phyloP scores from a whole-genome alignment of 2,329 filamentous ascomycete species.

The Ceratocystis eucalypticola region DNA sequence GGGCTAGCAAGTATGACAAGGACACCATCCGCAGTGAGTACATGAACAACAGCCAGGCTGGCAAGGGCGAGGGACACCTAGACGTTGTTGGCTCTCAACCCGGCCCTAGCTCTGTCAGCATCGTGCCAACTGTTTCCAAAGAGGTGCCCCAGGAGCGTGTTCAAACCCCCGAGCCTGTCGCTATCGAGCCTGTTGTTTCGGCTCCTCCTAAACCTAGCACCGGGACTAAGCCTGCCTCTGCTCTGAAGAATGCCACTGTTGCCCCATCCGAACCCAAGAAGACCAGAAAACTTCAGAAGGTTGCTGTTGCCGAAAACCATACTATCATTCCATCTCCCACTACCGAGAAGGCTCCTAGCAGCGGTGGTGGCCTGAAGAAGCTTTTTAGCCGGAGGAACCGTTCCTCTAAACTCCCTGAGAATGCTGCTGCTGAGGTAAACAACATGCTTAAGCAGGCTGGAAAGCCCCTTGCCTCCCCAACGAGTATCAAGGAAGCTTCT shows the following conservation, averaged over 20 bases:
- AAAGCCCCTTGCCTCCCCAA: slow-evolving; percentile 23
- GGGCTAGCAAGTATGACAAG: slow-evolving; percentile 92
- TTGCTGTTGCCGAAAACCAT: slow-evolving; percentile 30
- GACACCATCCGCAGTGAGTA: slow-evolving; percentile 77
- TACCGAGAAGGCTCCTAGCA: slow-evolving; percentile 22
- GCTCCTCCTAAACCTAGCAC: slow-evolving; percentile 17
- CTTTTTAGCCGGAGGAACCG: slow-evolving; percentile 53
- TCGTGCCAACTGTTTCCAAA: slow-evolving; percentile 27
- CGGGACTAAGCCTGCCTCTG: slow-evolving; percentile 6
- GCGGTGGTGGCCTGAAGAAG: slow-evolving; percentile 43
- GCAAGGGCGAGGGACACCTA: slow-evolving; percentile 43
- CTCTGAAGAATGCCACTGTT: slow-evolving; percentile 24
- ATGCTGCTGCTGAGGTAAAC: slow-evolving; percentile 38
- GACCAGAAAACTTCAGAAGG: slow-evolving; percentile 43
- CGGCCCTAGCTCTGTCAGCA: slow-evolving; percentile 17
- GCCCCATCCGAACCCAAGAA: slow-evolving; percentile 5
- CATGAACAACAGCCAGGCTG: slow-evolving; percentile 57
- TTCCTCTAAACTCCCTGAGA: slow-evolving; percentile 42
- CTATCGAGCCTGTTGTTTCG: slow-evolving; percentile 5
- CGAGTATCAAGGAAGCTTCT: slow-evolving; percentile 22
- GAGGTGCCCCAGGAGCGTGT: slow-evolving; percentile 27
- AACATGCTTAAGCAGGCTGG: slow-evolving; percentile 35
- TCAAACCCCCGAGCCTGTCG: slow-evolving; percentile 29
- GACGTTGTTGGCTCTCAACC: slow-evolving; percentile 20
- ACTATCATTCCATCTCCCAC: slow-evolving; percentile 9